Evolutionary conservation across 1,139 yeast genomes (phyloP), one percentile per base, ranked within the genome.

Genomic region (Magnusiomyces sp.): DNA sequence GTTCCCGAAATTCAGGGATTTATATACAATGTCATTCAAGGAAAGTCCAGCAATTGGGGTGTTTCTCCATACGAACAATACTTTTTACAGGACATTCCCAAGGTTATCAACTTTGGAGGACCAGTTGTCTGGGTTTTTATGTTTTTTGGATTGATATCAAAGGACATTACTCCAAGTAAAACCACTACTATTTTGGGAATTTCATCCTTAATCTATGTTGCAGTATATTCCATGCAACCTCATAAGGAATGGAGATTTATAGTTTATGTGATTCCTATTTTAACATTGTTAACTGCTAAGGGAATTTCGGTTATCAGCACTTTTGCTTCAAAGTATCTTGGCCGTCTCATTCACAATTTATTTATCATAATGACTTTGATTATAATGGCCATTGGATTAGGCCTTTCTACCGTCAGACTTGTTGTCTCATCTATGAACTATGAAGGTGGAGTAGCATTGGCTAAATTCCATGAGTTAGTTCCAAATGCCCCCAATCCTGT

Each of bases 211-310:
- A 38, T 78, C 10, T 90, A 71, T 62, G 73, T 88, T 32, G 58
- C 71, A 2, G 63, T 77, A 2, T 75, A 89, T 75, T 89, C 97
- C 0, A 64, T 83, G 50, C 95, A 85, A 63, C 92, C 95, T 1
- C 97, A 90, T 59, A 92, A 90, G 64, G 97, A 92, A 70, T 88
- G 95, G 95, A 76, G 97, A 58, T 92, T 90, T 59, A 79, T 92
- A 48, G 70, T 83, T 14, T 92, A 90, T 62, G 71, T 80, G 0
- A 68, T 83, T 10, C 97, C 97, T 1, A 71, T 84, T 0, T 65
- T 87, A 52, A 77, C 84, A 0, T 61, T 83, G 36, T 65, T 76
- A 40, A 90, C 87, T 2, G 83, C 95, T 4, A 72, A 76, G 48
- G 87, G 85, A 1, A 72, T 84, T 33, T 70, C 80, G 7, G 29